Evolutionary conservation across 805 yeast genomes (phyloP).

Genomic region (Tetrapisispora arboricola): DNA sequence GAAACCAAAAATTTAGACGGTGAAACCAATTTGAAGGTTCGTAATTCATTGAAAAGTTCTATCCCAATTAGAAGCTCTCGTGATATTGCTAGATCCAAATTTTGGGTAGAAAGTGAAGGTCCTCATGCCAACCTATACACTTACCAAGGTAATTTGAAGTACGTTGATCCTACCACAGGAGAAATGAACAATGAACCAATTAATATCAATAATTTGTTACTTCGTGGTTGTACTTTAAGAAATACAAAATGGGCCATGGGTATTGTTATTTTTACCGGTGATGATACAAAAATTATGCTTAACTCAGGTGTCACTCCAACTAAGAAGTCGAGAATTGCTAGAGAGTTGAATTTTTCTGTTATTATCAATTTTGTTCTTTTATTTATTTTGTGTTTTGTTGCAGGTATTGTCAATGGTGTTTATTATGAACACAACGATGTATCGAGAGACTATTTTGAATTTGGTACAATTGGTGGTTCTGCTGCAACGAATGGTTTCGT

Average conservation of each 20-base stretch:
- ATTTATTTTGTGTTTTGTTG: conserved; percentile 55
- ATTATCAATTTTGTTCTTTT: conserved; percentile 53
- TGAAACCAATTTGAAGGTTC: conserved; percentile 66
- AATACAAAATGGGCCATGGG: conserved; percentile 82
- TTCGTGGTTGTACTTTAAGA: conserved; percentile 71
- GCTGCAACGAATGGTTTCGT: conserved; percentile 62
- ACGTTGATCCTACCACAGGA: conserved; percentile 28
- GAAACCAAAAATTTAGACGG: conserved; percentile 83
- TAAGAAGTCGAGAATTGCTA: conserved; percentile 61
- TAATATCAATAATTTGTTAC: conserved; percentile 56
- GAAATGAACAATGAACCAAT: conserved; percentile 44
- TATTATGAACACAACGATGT: conserved; percentile 38
- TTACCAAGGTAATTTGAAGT: conserved; percentile 62
- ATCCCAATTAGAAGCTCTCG: conserved; percentile 38
- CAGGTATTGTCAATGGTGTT: conserved; percentile 65
- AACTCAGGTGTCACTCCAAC: conserved; percentile 79
- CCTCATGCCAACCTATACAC: conserved; percentile 74
- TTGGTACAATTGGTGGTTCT: conserved; percentile 55
- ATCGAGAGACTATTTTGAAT: conserved; percentile 58
- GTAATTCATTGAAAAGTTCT: conserved; percentile 60
- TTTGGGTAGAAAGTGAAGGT: conserved; percentile 70
- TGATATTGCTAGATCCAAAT: conserved; percentile 42
- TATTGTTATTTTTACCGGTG: conserved; percentile 66
- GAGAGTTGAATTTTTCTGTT: conserved; percentile 63
- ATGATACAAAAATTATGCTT: conserved; percentile 72